Base-by-base conservation (phyloP, 2,329 filamentous ascomycete species). In the Verticillium alfalfae region DNA sequence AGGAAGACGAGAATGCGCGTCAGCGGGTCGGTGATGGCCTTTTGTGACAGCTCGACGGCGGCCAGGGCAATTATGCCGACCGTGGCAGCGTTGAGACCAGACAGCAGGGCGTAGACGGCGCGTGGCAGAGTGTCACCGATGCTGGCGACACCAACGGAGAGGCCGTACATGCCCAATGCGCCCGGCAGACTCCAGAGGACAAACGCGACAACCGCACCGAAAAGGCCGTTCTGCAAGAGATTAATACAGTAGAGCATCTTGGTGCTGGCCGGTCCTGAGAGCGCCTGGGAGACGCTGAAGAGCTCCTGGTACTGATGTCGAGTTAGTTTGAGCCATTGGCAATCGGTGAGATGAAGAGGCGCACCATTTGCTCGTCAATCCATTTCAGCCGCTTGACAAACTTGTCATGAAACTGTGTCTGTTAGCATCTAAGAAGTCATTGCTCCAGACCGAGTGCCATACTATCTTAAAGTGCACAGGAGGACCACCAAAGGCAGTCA, bases 61-160 rank as follows among this genome's bases (percentile, higher is more conserved):
- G 90, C 88, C 0, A 92, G 75, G 0, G 88, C 86, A 61, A 92
- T 86, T 34, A 92, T 84, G 0, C 90, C 90, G 0, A 92, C 89
- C 0, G 88, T 90, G 0, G 88, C 84, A 0, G 88, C 84, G 67
- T 92, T 92, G 5, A 93, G 78, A 0, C 90, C 90, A 0, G 87
- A 90, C 0, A 93, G 78, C 0, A 92, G 77, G 0, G 88, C 88
- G 67, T 91, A 92, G 0, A 85, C 88, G 0, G 84, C 79, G 0
- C 74, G 70, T 0, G 89, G 89, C 0, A 92, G 79, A 0, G 78
- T 78, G 1, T 85, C 79, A 2, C 77, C 76, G 34, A 92, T 84
- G 38, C 76, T 81, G 38, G 84, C 81, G 2, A 92, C 81, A 1
- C 89, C 89, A 0, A 91, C 71, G 0, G 87, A 83, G 0, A 92